Base-by-base conservation (phyloP, 208 protist species). In the Trypanosoma mega region DNA sequence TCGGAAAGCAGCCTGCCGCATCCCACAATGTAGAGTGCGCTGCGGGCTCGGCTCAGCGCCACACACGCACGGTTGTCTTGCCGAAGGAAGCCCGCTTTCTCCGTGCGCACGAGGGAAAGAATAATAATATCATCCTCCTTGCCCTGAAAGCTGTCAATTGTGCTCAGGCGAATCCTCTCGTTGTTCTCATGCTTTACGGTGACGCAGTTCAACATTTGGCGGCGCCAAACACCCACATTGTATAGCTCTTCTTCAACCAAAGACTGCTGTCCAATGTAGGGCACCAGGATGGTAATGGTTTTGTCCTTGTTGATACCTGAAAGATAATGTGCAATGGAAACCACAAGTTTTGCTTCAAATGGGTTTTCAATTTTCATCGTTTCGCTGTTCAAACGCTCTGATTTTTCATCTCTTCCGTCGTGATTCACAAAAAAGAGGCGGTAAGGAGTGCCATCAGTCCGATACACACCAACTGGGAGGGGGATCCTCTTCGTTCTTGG, bases 81-180 rank as follows among this genome's bases (percentile, higher is more conserved):
- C 20, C 39, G 60, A 36, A 71, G 41, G 46, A 67, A 67, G 5
- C 64, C 64, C 8, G 23, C 8, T 23, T 57, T 33, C 16, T 21
- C 30, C 6, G 64, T 85, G 29, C 90, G 77, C 16, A 93, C 84
- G 4, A 87, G 36, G 14, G 80, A 87, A 16, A 92, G 16, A 39
- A 96, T 66, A 18, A 96, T 70, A 14, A 95, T 44, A 18, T 92
- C 74, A 18, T 68, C 68, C 71, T 96, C 88, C 46, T 87, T 70
- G 16, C 90, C 88, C 46, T 96, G 90, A 62, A 69, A 94, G 51
- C 72, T 63, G 72, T 95, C 88, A 1, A 96, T 54, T 4, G 87
- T 93, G n/a, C 50, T 12, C 33, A 83, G 31, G n/a, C 31, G 49
- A 6, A 63, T 23, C 6, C 45, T 12, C 20, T 21, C 14, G 6